Evolutionary conservation across 1,139 yeast genomes (phyloP), one percentile per base, ranked within the genome.

Genomic region (Blastobotrys apis): DNA sequence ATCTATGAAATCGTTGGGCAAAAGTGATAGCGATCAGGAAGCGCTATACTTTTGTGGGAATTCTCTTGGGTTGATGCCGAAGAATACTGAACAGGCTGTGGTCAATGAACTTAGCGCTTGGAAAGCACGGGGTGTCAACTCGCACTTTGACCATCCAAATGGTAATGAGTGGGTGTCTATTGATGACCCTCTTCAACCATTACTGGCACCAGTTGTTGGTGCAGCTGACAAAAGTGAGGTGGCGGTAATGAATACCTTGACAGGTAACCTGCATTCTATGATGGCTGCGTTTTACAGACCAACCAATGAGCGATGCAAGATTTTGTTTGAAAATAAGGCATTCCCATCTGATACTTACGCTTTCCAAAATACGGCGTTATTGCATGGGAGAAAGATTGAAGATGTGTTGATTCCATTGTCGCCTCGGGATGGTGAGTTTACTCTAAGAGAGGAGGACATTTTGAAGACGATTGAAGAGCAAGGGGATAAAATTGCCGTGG

Each of bases 291-390:
- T 90, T 59, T 90, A 87, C 65, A 74, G 71, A 52, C 97, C 97
- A 0, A 52, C 58, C 6, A 77, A 74, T 1, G 62, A 56, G 4
- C 73, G 81, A 51, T 74, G 77, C 50, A 87, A 87, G 67, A 84
- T 90, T 41, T 60, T 90, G 50, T 84, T 84, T 62, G 97, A 90
- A 59, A 80, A 80, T 54, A 82, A 81, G 47, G 94, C 97, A 0
- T 90, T 90, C 59, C 97, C 97, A 1, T 84, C 95, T 0, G 97
- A 90, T 61, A 84, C 77, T 64, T 90, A 88, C 66, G 94, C 96
- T 1, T 79, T 90, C 51, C 72, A 77, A 52, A 85, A 87, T 58
- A 79, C 85, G 59, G 88, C 78, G 19, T 71, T 73, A 58, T 63
- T 87, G 36, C 79, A 77, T 54, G 87, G 86, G 1, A 70, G 63